phyloP scores from a whole-genome alignment of 192 early-diverging fungal species.

The Helicostylum pulchrum region DNA sequence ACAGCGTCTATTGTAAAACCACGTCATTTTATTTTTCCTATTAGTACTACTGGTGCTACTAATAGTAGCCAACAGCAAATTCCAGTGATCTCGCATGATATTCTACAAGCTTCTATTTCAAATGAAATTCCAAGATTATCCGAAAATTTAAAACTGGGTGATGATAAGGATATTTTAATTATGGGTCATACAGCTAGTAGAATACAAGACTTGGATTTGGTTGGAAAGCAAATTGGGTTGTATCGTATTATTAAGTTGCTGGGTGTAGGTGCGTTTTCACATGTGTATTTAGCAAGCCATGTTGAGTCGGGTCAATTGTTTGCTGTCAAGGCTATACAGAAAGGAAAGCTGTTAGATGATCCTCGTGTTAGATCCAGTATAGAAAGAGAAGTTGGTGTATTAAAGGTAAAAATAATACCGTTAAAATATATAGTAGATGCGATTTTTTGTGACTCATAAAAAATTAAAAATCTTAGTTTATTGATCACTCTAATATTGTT shows the following conservation, averaged over 20 bases:
- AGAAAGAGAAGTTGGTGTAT: slow-evolving; percentile 35
- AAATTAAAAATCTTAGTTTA: slow-evolving; percentile 25
- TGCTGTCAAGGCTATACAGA: slow-evolving; percentile 37
- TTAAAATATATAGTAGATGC: neutral
- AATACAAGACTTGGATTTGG: slow-evolving; percentile 13
- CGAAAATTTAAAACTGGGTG: slow-evolving; percentile 11
- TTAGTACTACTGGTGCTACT: too few species aligned
- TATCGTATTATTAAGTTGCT: slow-evolving; percentile 28
- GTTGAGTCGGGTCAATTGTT: slow-evolving; percentile 16
- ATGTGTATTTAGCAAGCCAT: slow-evolving; percentile 31
- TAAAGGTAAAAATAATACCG: slow-evolving; percentile 25
- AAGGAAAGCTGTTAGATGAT: slow-evolving; percentile 25
- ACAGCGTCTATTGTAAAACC: neutral
- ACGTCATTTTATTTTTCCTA: too few species aligned
- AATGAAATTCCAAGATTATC: neutral
- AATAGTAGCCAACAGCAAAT: too few species aligned
- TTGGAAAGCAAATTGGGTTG: slow-evolving; percentile 25
- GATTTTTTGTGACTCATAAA: neutral
- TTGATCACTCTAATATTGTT: slow-evolving; percentile 70
- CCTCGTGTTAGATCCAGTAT: slow-evolving; percentile 35
- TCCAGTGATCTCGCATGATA: too few species aligned
- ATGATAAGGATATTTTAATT: neutral
- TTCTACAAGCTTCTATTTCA: too few species aligned
- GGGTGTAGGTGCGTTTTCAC: slow-evolving; percentile 37
- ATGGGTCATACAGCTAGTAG: neutral